Evolutionary conservation across 2,329 filamentous ascomycete species (phyloP), one percentile per base, ranked within the genome.

Genomic region (Penicillium sp.): DNA sequence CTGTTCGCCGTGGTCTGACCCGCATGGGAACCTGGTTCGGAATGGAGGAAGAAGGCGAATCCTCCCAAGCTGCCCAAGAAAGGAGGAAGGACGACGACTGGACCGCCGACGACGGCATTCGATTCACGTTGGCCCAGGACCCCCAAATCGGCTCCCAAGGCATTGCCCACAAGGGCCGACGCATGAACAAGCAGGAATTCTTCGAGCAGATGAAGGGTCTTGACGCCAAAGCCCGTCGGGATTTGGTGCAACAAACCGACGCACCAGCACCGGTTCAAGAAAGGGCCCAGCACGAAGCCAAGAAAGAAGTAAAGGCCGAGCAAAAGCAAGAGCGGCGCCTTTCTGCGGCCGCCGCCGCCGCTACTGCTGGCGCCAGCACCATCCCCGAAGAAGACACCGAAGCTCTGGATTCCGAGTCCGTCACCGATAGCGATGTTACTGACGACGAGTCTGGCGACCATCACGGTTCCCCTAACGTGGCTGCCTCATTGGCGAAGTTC

Each of bases 101-200:
- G 71, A 39, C 70, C 5, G 64, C 68, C 4, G 75, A 76, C 58
- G 84, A 87, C 55, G 79, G 80, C 29, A 75, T 88, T 38, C 83
- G 85, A 36, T 87, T 87, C 71, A 86, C 82, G 4, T 78, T 88
- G 40, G 81, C 79, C n/a, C 76, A 79, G 23, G 69, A 72, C 54
- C 68, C 71, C 38, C 68, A 70, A n/a, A 68, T 76, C 48, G 68
- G 63, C 40, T 60, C 70, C 54, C 65, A 67, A 9, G 75, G 76
- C 16, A 65, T 76, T 27, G 55, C 62, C 43, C 72, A 77, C 53
- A 82, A 82, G 64, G 84, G 84, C 36, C 78, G 80, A 19, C 78
- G 85, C 43, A 84, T 87, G 82, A 85, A 80, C 73, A 87, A 87
- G 65, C 75, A 80, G 4, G 84, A 88, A 60, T 88, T 88, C 67